Evolutionary conservation across 768 basidiomycete species (phyloP).

Genomic region (Leccinum olivaceopallidum): DNA sequence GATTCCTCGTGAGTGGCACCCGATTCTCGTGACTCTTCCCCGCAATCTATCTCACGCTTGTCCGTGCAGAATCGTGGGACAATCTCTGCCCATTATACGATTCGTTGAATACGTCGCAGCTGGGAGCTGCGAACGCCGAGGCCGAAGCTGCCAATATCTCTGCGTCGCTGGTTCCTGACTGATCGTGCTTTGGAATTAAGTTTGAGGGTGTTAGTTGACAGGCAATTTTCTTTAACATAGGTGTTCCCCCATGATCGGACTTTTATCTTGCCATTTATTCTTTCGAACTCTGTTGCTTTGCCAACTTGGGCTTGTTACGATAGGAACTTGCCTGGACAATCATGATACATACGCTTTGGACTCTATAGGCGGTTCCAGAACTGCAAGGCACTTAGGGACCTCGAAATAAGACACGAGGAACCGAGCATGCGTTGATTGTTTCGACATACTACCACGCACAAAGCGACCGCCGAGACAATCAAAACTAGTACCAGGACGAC

Average conservation of each 20-base stretch:
- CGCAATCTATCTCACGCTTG: background rate
- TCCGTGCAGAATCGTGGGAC: conserved; percentile 25
- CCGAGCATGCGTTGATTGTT: no score
- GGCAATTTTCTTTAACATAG: background rate
- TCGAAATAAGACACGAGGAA: background rate
- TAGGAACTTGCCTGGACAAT: background rate
- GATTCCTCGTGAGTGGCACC: conserved; percentile 16
- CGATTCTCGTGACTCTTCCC: background rate
- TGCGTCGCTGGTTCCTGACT: conserved; percentile 16
- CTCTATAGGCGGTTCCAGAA: background rate
- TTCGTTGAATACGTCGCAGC: conserved; percentile 19
- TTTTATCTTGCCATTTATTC: background rate
- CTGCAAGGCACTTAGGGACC: background rate
- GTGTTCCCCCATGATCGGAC: background rate
- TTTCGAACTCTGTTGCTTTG: background rate
- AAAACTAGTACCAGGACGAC: background rate
- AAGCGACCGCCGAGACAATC: background rate
- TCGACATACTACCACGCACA: background rate
- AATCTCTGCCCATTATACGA: conserved; percentile 27
- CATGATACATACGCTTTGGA: background rate
- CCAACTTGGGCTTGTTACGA: background rate
- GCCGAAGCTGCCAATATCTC: conserved; percentile 24
- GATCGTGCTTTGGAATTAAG: background rate
- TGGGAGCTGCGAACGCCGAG: conserved; percentile 20
- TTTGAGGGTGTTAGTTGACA: background rate